Evolutionary conservation across 1,284 basidiomycete genomes (phyloP).

Genomic region (Austroboletus niveus): DNA sequence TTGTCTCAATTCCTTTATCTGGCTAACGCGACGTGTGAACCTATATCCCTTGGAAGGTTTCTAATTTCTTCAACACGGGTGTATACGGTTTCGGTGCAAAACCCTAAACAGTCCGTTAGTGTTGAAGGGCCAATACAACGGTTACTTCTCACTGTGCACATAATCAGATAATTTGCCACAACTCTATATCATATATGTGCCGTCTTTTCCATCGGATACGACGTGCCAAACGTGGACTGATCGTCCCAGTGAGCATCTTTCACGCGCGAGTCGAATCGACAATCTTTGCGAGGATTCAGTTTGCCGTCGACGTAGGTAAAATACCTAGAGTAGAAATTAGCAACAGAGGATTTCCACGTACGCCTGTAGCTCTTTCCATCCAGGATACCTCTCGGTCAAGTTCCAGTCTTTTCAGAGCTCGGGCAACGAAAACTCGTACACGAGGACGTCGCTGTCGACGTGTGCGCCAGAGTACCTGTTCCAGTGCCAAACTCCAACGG

Average conservation of each 20-base stretch:
- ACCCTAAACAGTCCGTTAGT: slow-evolving; percentile 2
- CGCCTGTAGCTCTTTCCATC: slow-evolving; percentile 11
- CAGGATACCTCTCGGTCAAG: slow-evolving; percentile 23
- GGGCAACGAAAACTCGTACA: slow-evolving; percentile 16
- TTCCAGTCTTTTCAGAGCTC: slow-evolving; percentile 21
- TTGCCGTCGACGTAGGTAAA: slow-evolving; percentile 16
- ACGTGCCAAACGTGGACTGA: slow-evolving; percentile 12
- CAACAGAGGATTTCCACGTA: neutral
- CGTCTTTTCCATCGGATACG: slow-evolving; percentile 11
- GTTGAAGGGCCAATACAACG: neutral
- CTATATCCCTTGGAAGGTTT: slow-evolving; percentile 9
- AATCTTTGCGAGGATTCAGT: slow-evolving; percentile 14
- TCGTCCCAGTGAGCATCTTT: slow-evolving; percentile 16
- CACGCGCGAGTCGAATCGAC: slow-evolving; percentile 13
- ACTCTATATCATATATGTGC: slow-evolving; percentile 4
- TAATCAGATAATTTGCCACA: slow-evolving; percentile 8
- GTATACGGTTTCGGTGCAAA: slow-evolving; percentile 14
- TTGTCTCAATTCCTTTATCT: neutral
- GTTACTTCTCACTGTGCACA: neutral
- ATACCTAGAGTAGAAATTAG: slow-evolving; percentile 2
- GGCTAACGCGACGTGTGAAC: slow-evolving; percentile 9
- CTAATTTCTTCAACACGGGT: slow-evolving; percentile 12
- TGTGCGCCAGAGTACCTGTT: slow-evolving; percentile 22
- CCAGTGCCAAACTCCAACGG: slow-evolving; percentile 20
- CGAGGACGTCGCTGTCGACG: slow-evolving; percentile 14